These are phyloP conservation scores for Erodium texanum DNA, from an alignment of 441 rosid species.

Conservation along the genomic window DNA sequence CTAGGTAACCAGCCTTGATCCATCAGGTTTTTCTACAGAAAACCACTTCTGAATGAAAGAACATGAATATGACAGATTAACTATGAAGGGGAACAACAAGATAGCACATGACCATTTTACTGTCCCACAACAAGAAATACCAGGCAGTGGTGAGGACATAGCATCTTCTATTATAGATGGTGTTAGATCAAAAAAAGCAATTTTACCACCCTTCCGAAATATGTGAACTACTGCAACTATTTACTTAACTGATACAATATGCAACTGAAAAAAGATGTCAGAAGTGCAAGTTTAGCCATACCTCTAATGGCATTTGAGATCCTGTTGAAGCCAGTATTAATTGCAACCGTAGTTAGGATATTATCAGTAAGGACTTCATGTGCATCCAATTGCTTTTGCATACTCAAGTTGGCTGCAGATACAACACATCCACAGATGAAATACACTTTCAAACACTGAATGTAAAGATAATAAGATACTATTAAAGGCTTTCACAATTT, in stretches of 20 bases:
- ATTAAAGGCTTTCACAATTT: slow-evolving; percentile 4
- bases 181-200: not conserved
- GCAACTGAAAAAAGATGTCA: not conserved
- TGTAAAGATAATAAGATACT: slow-evolving; percentile 16
- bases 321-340: slow-evolving; percentile 2
- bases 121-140: slow-evolving; percentile 10
- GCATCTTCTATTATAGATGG: not conserved
- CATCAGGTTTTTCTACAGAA: slow-evolving; percentile 13
- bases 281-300: slow-evolving; percentile 3
- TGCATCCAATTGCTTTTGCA: slow-evolving; percentile 7
- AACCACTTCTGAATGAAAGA: slow-evolving; percentile 8
- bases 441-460: slow-evolving; percentile 4
- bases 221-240: not conserved
- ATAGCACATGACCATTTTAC: slow-evolving; percentile 1
- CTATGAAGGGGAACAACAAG: slow-evolving; percentile 4
- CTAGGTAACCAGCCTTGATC: slow-evolving; percentile 17
- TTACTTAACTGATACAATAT: not conserved
- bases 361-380: not conserved
- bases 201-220: not conserved
- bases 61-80: slow-evolving; percentile 14
- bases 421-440: slow-evolving; percentile 9
- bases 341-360: slow-evolving; percentile 10
- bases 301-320: not conserved
- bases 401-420: slow-evolving; percentile 9
- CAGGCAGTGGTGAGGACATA: slow-evolving; percentile 4